These are phyloP conservation scores for Podaxis carcinomalis DNA, from an alignment of 768 basidiomycete species.

Conservation along the genomic window DNA sequence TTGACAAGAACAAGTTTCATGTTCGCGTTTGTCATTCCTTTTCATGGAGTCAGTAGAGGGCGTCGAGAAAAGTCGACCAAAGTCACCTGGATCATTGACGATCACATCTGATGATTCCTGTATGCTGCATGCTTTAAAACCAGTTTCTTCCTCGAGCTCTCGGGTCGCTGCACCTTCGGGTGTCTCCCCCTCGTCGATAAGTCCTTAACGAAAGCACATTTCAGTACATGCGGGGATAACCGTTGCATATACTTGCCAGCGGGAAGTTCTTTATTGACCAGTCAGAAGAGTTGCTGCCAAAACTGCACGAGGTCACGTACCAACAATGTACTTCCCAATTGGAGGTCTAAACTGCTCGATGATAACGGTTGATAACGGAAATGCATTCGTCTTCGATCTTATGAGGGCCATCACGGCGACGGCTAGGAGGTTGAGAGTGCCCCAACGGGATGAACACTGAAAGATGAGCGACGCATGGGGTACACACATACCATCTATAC, in stretches of 20 bases:
- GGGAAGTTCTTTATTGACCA: constrained; percentile 27
- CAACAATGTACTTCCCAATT: constrained; percentile 70
- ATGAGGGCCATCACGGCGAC: constrained; percentile 84
- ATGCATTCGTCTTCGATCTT: constrained; percentile 66
- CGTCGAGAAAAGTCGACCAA: neutral
- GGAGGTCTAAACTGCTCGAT: constrained; percentile 94
- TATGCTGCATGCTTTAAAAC: constrained; percentile 66
- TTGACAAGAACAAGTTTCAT: constrained; percentile 82
- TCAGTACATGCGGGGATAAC: neutral
- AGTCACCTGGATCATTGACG: constrained; percentile 68
- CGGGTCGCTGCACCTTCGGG: constrained; percentile 78
- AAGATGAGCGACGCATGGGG: neutral
- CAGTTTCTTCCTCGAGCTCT: constrained; percentile 92
- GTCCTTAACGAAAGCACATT: constrained; percentile 36
- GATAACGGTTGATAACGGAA: constrained; percentile 74
- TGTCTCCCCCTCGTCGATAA: constrained; percentile 84
- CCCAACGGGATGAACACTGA: neutral
- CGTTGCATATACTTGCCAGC: constrained; percentile 23
- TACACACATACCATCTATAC: constrained; percentile 65
- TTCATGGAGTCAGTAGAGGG: neutral
- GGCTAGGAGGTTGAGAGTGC: constrained; percentile 36
- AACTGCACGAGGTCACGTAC: constrained; percentile 26
- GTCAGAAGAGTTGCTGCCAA: neutral
- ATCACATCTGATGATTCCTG: constrained; percentile 58
- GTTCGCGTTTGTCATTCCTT: constrained; percentile 92